phyloP scores from a whole-genome alignment of 192 early-diverging fungal species.

The Entomortierella lignicola region DNA sequence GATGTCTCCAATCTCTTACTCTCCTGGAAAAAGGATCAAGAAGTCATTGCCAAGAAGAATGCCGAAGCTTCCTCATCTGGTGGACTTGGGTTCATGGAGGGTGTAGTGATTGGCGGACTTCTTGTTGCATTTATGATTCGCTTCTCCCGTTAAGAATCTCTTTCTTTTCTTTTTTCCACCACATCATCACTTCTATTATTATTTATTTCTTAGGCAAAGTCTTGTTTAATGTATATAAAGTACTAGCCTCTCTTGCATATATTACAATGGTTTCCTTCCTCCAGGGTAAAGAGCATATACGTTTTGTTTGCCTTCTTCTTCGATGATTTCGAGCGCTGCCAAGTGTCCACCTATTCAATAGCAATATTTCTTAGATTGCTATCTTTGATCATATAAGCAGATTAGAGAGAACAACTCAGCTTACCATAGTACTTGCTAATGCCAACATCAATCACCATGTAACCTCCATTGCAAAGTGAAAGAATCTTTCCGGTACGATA shows the following conservation, averaged over 20 bases:
- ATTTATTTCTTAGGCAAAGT: background rate
- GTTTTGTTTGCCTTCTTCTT: constrained; percentile 54
- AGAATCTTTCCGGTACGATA: constrained; percentile 62
- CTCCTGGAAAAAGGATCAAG: constrained; percentile 46
- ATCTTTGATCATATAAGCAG: too few relatives aligned
- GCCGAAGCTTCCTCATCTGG: constrained; percentile 14
- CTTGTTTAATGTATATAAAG: constrained; percentile 2
- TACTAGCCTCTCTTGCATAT: background rate
- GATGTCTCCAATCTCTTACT: constrained; percentile 33
- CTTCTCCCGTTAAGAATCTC: constrained; percentile 26
- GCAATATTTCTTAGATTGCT: too few relatives aligned
- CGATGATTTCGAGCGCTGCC: constrained; percentile 78
- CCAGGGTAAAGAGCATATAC: constrained; percentile 65
- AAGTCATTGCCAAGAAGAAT: constrained; percentile 20
- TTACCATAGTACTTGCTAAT: constrained; percentile 72
- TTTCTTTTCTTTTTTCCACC: background rate
- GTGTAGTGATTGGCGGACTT: constrained; percentile 45
- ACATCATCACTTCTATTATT: too few relatives aligned
- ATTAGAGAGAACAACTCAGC: background rate
- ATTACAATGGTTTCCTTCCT: constrained; percentile 30
- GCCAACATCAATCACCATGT: constrained; percentile 80
- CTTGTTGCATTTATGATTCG: constrained; percentile 50
- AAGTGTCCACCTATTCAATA: constrained; percentile 56
- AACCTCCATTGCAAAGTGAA: constrained; percentile 68
- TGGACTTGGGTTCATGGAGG: constrained; percentile 45